Base-by-base conservation (phyloP, 768 basidiomycete species). In the Kwoniella bestiolae region DNA sequence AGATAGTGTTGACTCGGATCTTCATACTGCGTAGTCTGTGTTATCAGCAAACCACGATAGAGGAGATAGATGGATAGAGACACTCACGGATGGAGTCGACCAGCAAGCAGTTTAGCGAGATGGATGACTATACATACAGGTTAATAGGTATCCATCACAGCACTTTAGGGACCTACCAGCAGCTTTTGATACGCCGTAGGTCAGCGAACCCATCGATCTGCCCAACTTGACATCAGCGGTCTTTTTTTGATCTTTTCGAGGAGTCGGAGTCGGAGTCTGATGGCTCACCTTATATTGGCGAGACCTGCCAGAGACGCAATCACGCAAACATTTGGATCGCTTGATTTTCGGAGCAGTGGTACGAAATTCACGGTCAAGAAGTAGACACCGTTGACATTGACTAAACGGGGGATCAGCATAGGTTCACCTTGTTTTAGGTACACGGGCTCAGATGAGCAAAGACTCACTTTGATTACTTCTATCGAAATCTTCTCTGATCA, bases 1-100 rank as follows among this genome's bases (percentile, higher is more conserved):
- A 66, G 25, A 72, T 56, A 29, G 56, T 56, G 51, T 72, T 72
- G 26, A 72, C 70, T 21, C 70, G 63, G 65, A 69, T 72, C 23
- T 66, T 69, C 41, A 69, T 41, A 16, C 56, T n/a, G 66, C 67
- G 34, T 14, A 26, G 5, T 3, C 5, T 56, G n/a, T 16, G 12
- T 14, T 3, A 38, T 38, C 3, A 38, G 35, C 35, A 38, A 8
- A 16, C 35, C 18, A 12, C 35, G 18, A 38, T 38, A 49, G 49
- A 23, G n/a, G 44, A 6, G 9, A 58, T 9, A 45, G 8, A 26
- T 31, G 34, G 3, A n/a, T n/a, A n/a, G n/a, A n/a, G n/a, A n/a
- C n/a, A 56, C 62, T 41, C 51, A 63, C 62, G 62, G 62, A 29
- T 55, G 45, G 32, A 63, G 44, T 31, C 62, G 62, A 18, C 62